Evolutionary conservation across 495 filamentous ascomycete species (phyloP).

Genomic region (Trichocladium uniseriatum): DNA sequence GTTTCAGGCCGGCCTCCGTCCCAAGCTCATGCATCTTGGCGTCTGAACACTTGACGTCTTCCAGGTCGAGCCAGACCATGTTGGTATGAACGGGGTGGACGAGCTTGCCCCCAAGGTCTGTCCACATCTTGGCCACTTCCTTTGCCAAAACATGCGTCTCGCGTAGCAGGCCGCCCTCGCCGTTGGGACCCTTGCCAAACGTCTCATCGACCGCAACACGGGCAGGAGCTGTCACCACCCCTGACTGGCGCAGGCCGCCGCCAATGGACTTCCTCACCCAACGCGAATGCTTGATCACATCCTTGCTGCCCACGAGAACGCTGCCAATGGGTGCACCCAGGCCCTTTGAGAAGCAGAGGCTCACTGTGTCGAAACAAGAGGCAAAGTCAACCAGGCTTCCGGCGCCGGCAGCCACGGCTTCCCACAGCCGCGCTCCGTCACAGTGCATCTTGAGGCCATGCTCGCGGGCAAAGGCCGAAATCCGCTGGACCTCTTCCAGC

Average conservation of each 20-base stretch:
- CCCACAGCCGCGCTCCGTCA: slow-evolving; percentile 81
- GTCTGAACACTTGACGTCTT: slow-evolving; percentile 34
- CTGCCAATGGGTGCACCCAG: slow-evolving; percentile 83
- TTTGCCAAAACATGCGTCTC: slow-evolving; percentile 57
- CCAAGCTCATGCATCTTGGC: slow-evolving; percentile 42
- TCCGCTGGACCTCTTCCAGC: slow-evolving; percentile 54
- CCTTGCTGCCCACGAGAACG: slow-evolving; percentile 58
- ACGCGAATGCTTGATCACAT: slow-evolving; percentile 60
- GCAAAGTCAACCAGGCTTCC: slow-evolving; percentile 59
- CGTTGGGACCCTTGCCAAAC: slow-evolving; percentile 53
- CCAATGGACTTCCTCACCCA: slow-evolving; percentile 82
- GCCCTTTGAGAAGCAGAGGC: slow-evolving; percentile 81
- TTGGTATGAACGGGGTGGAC: slow-evolving; percentile 69
- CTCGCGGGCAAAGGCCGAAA: slow-evolving; percentile 58
- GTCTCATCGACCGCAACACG: slow-evolving; percentile 55
- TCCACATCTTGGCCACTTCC: slow-evolving; percentile 56
- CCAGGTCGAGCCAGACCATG: slow-evolving; percentile 86
- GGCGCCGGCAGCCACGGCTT: slow-evolving; percentile 53
- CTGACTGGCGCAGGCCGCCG: slow-evolving; percentile 69
- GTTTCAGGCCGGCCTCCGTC: slow-evolving; percentile 44
- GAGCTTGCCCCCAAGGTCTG: slow-evolving; percentile 49
- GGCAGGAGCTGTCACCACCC: slow-evolving; percentile 50
- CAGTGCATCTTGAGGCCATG: slow-evolving; percentile 66
- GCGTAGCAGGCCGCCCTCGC: slow-evolving; percentile 54
- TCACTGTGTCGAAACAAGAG: slow-evolving; percentile 67